These are phyloP conservation scores for Microcera coccophila DNA, from an alignment of 2,329 filamentous ascomycete genomes.

Conservation along the genomic window DNA sequence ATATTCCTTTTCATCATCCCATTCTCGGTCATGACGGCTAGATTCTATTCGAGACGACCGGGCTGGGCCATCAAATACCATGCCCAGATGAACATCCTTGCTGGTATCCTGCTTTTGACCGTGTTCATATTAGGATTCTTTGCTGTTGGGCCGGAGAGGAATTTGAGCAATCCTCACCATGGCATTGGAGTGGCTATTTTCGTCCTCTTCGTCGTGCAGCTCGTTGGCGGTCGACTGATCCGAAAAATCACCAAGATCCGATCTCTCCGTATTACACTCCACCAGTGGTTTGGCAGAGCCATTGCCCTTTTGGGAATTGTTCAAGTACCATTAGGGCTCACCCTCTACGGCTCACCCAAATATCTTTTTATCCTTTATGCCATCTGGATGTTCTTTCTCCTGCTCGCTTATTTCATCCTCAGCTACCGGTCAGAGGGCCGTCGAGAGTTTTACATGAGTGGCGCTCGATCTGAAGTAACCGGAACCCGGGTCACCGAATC, in stretches of 20 bases:
- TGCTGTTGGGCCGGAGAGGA: conserved; percentile 69
- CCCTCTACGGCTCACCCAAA: conserved; percentile 86
- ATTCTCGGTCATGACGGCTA: conserved; percentile 66
- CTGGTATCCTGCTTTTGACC: conserved; percentile 63
- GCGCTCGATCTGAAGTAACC: conserved; percentile 52
- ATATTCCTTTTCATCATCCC: conserved; percentile 73
- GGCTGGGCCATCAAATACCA: conserved; percentile 64
- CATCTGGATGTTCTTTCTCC: conserved; percentile 67
- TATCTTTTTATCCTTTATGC: conserved; percentile 82
- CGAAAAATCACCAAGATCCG: conserved; percentile 47
- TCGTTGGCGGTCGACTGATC: conserved; percentile 64
- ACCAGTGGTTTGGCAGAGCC: conserved; percentile 80
- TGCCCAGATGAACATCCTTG: conserved; percentile 69
- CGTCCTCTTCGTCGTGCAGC: conserved; percentile 66
- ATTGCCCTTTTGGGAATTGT: conserved; percentile 78
- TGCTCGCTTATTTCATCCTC: conserved; percentile 75
- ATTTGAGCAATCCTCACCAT: conserved; percentile 77
- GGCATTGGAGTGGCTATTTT: conserved; percentile 79
- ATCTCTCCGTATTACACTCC: conserved; percentile 59
- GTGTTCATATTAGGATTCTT: conserved; percentile 73
- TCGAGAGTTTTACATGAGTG: conserved; percentile 52
- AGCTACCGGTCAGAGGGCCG: conserved; percentile 63
- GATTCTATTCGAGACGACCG: conserved; percentile 63
- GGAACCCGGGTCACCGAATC: conserved; percentile 38
- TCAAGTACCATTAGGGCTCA: conserved; percentile 84